phyloP scores from a whole-genome alignment of 768 basidiomycete genomes.

The Phaeolepiota aurea region DNA sequence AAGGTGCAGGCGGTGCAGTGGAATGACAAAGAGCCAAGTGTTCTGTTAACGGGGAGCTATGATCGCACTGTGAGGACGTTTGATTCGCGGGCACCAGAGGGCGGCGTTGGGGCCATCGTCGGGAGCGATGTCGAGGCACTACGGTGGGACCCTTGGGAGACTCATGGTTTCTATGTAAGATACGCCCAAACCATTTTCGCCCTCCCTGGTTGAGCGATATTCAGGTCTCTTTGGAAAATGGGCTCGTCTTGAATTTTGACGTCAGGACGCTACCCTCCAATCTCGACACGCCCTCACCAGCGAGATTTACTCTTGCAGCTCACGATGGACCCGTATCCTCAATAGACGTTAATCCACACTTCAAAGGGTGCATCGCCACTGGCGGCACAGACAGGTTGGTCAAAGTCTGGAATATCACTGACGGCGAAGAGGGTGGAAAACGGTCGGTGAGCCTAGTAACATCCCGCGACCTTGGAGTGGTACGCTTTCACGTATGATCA shows the following conservation, averaged over 20 bases:
- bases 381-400: conserved; percentile 94
- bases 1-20: conserved; percentile 96
- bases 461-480: conserved; percentile 85
- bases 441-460: conserved; percentile 76
- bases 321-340: conserved; percentile 89
- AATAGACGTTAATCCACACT: conserved; percentile 84
- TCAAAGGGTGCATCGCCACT: conserved; percentile 86
- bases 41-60: conserved; percentile 88
- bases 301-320: conserved; percentile 84
- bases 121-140: conserved; percentile 92
- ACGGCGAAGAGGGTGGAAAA: conserved; percentile 55
- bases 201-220: background rate
- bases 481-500: conserved; percentile 27
- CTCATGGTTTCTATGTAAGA: conserved; percentile 77
- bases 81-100: conserved; percentile 78
- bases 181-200: background rate
- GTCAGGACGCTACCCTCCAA: conserved; percentile 73
- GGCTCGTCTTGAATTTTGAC: conserved; percentile 88
- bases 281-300: conserved; percentile 52
- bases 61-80: conserved; percentile 94
- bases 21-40: conserved; percentile 84
- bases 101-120: conserved; percentile 77
- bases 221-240: conserved; percentile 92
- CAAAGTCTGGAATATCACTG: conserved; percentile 90
- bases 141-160: conserved; percentile 95